Evolutionary conservation across 1,284 basidiomycete species (phyloP).

Genomic region (Sanghuangporus baumii): DNA sequence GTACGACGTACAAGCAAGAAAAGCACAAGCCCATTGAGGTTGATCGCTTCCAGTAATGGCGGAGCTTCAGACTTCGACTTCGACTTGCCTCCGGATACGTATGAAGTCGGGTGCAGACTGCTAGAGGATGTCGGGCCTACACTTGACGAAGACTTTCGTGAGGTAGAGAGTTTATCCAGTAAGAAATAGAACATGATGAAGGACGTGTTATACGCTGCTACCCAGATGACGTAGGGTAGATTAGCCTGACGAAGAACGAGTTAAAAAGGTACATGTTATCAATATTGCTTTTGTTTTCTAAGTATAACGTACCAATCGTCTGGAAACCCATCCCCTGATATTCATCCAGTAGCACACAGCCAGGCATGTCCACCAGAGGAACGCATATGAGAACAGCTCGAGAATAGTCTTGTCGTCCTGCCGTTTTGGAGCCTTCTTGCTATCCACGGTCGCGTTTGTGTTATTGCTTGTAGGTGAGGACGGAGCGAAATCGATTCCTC

Average conservation of each 20-base stretch:
- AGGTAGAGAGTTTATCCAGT: slow-evolving; percentile 50
- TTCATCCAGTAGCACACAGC: slow-evolving; percentile 35
- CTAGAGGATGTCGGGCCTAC: background rate
- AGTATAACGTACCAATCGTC: slow-evolving; percentile 59
- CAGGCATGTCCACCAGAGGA: slow-evolving; percentile 73
- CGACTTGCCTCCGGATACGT: slow-evolving; percentile 17
- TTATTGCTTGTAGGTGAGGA: slow-evolving; percentile 7
- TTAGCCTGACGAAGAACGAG: slow-evolving; percentile 58
- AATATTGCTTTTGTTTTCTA: background rate
- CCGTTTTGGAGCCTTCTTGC: slow-evolving; percentile 26
- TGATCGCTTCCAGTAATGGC: slow-evolving; percentile 72
- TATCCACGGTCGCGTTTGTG: slow-evolving; percentile 14
- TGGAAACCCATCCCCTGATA: slow-evolving; percentile 55
- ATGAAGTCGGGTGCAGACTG: slow-evolving; percentile 14
- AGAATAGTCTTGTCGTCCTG: slow-evolving; percentile 68
- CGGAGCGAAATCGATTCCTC: background rate
- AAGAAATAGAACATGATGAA: slow-evolving; percentile 81
- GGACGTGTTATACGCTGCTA: slow-evolving; percentile 82
- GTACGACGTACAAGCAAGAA: slow-evolving; percentile 74
- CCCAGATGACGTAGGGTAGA: slow-evolving; percentile 85
- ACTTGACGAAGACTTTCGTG: background rate
- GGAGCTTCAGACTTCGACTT: slow-evolving; percentile 36
- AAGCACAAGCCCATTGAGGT: slow-evolving; percentile 72
- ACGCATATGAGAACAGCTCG: slow-evolving; percentile 71
- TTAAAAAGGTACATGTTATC: background rate